Evolutionary conservation across 2,329 filamentous ascomycete genomes (phyloP), one percentile per base, ranked within the genome.

Genomic region (Coniochaeta prunicola): DNA sequence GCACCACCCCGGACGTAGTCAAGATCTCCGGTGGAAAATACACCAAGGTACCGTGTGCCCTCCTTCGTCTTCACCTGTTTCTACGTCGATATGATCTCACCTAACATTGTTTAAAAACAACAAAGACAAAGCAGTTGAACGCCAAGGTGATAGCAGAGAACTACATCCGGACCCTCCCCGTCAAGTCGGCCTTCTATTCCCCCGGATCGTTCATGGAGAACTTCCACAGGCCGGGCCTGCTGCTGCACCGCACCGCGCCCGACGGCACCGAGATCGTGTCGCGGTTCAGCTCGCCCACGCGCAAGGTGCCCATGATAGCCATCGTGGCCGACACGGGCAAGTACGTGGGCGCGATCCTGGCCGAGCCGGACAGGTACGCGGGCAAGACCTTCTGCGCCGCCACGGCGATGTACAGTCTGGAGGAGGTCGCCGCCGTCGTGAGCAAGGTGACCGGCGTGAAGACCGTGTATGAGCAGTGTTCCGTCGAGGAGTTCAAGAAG

Each of bases 141-240:
- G 72, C 70, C 60, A 87, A 87, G 66, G 79, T 81, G 30, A 69
- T 78, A 33, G 76, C 82, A 13, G 82, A 85, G 62, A 60, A 74
- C n/a, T 84, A 86, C 62, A 83, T 86, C 58, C 78, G 80, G 12
- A 59, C 64, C 0, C 69, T 78, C 2, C 76, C 75, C 0, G 68
- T 86, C 2, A 76, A 77, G 1, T 75, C 73, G 12, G 77, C 81
- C 0, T 85, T 84, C 66, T 77, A 80, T 59, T 69, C 77, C 2
- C 77, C 80, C 0, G 83, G 76, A 0, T 73, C 72, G 33, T 87
- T 83, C 64, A 84, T 85, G 78, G 75, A 79, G 60, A 84, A 84
- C 60, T 69, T 76, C 31, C 24, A 61, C 19, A 34, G 56, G 4
- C 60, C 57, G n/a, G 31, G 42, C 4, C 58, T 73, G 15, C 60